Percentiles rank a stretch among this genome's conserved stretches.
These are phyloP conservation scores for Annulohypoxylon truncatum DNA, from an alignment of 2,329 filamentous ascomycete genomes.

Conservation along the genomic window DNA sequence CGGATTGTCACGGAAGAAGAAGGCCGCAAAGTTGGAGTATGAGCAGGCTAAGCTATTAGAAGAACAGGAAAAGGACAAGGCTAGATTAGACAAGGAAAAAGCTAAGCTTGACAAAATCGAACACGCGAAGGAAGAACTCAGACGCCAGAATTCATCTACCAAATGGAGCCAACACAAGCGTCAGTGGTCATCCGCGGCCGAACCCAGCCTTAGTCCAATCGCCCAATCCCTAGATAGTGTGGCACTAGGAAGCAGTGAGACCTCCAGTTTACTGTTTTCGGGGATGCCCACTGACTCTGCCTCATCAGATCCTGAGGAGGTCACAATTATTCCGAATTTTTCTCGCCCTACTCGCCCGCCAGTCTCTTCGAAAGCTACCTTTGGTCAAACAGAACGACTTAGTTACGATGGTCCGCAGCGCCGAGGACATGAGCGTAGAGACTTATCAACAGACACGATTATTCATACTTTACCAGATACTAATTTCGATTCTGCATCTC, in stretches of 20 bases:
- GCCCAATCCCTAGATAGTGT: constrained; percentile 54
- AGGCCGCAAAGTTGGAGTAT: constrained; percentile 52
- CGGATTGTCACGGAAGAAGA: constrained; percentile 50
- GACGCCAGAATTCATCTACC: constrained; percentile 50
- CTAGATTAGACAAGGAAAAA: constrained; percentile 52
- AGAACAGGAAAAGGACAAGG: constrained; percentile 59
- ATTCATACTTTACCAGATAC: constrained; percentile 41
- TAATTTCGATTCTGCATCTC: constrained; percentile 2
- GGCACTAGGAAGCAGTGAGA: constrained; percentile 40
- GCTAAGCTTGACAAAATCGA: constrained; percentile 60
- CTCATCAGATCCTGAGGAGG: constrained; percentile 30
- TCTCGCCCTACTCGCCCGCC: constrained; percentile 39
- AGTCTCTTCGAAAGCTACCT: constrained; percentile 12
- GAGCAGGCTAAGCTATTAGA: constrained; percentile 50
- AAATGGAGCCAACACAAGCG: constrained; percentile 59
- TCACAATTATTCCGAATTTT: constrained; percentile 34
- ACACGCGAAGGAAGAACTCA: constrained; percentile 54
- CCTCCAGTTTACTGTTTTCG: constrained; percentile 29
- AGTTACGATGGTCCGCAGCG: constrained; percentile 30
- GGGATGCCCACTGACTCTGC: constrained; percentile 29
- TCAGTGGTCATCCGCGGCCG: constrained; percentile 64
- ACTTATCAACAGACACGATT: constrained; percentile 47
- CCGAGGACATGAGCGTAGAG: constrained; percentile 13
- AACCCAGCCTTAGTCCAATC: constrained; percentile 63
- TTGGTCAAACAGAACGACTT: constrained; percentile 11